These are phyloP conservation scores for Skeletonema costatum DNA, from an alignment of 108 stramenopile genomes.

Conservation along the genomic window DNA sequence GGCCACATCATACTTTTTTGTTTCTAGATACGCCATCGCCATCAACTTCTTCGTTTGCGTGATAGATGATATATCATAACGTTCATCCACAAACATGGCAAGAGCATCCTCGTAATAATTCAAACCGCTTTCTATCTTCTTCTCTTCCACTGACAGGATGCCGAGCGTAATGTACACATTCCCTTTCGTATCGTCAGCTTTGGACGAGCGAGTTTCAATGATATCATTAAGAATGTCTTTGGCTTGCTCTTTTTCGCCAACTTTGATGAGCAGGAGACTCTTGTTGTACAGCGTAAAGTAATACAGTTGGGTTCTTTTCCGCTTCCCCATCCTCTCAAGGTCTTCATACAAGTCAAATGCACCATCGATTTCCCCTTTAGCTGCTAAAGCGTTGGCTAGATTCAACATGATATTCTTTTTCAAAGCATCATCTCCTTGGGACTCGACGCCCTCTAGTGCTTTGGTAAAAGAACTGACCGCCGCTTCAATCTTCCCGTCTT, in stretches of 20 bases:
- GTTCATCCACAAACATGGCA: constrained; percentile 10
- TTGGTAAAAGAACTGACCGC: constrained; percentile 25
- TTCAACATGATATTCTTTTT: constrained; percentile 25
- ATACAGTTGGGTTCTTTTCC: constrained; percentile 18
- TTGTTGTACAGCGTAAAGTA: constrained; percentile 41
- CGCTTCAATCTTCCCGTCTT: constrained; percentile 22
- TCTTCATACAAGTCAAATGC: constrained; percentile 27
- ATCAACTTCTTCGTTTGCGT: constrained; percentile 32
- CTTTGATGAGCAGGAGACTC: constrained; percentile 20
- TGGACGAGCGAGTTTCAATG: constrained; percentile 9
- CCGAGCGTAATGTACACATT: constrained; percentile 23
- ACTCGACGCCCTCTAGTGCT: constrained; percentile 24
- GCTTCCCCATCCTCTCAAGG: constrained; percentile 5
- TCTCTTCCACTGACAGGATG: constrained; percentile 16
- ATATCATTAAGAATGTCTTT: constrained; percentile 26
- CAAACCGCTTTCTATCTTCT: constrained; percentile 14
- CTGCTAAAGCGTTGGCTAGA: constrained; percentile 35
- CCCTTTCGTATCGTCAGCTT: constrained; percentile 31
- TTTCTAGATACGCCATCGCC: constrained; percentile 19
- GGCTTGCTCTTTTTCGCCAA: constrained; percentile 31
- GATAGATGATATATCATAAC: constrained; percentile 9
- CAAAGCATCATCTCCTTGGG: background rate
- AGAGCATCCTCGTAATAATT: constrained; percentile 28
- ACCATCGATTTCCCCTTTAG: constrained; percentile 15
- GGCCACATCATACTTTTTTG: constrained; percentile 24